Conservation (phyloP, 2,329 filamentous ascomycete genomes). For the Colletotrichum viniferum region DNA sequence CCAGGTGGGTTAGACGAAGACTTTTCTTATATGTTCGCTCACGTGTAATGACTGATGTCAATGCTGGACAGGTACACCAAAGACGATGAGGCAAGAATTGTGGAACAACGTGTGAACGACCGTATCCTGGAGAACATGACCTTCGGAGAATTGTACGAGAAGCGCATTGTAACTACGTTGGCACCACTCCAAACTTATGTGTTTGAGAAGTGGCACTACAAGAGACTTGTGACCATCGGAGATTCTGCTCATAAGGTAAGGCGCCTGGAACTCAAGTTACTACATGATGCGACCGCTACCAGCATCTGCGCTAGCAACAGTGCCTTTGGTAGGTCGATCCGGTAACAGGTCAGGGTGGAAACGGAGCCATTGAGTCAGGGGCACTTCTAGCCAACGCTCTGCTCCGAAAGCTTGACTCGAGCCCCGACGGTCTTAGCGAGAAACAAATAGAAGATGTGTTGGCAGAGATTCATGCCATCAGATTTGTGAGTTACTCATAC, state of each 20-base stretch:
- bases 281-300: not conserved
- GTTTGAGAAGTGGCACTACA: slow-evolving; percentile 40
- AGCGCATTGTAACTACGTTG: slow-evolving; percentile 30
- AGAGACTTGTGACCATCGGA: slow-evolving; percentile 41
- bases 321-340: slow-evolving; percentile 23
- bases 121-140: slow-evolving; percentile 27
- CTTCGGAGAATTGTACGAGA: slow-evolving; percentile 34
- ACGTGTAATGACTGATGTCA: rapidly evolving
- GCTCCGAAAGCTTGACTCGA: not conserved
- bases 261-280: rapidly evolving
- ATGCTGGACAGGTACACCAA: slow-evolving; percentile 27
- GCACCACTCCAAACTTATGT: slow-evolving; percentile 32
- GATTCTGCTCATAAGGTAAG: slow-evolving; percentile 47
- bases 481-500: not conserved
- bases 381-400: slow-evolving; percentile 25
- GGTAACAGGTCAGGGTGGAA: slow-evolving; percentile 27
- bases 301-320: not conserved
- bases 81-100: slow-evolving; percentile 32
- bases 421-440: not conserved
- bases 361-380: slow-evolving; percentile 27
- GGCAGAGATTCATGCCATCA: not conserved
- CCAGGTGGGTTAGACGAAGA: not conserved
- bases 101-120: slow-evolving; percentile 23
- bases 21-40: not conserved
- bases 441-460: not conserved